A percentile compares a stretch with the other conserved stretches of the same genome.
phyloP scores from a whole-genome alignment of 805 yeast genomes.

The Grigorovia humatica region DNA sequence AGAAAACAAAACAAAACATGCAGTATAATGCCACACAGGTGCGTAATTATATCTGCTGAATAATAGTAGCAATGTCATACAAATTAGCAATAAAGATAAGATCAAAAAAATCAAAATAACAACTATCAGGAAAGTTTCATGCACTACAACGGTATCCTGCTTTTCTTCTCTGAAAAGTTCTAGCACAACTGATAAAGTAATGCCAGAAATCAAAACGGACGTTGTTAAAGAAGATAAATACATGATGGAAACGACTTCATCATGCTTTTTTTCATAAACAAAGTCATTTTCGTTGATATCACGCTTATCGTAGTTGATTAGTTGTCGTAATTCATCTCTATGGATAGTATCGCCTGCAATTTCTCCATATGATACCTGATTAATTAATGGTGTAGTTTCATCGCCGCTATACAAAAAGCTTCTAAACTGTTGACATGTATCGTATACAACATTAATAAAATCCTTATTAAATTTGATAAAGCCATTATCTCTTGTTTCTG shows the following conservation, averaged over 20 bases:
- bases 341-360: neutral
- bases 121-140: constrained; percentile 10
- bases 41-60: constrained; percentile 24
- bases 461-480: constrained; percentile 18
- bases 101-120: constrained; percentile 17
- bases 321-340: constrained; percentile 12
- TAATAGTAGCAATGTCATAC: constrained; percentile 16
- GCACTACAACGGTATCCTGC: constrained; percentile 13
- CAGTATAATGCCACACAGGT: constrained; percentile 26
- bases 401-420: constrained; percentile 1
- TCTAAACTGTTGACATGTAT: constrained; percentile 12
- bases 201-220: constrained; percentile 21
- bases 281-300: constrained; percentile 18
- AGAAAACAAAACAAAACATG: constrained; percentile 18
- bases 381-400: neutral
- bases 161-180: constrained; percentile 17
- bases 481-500: constrained; percentile 7
- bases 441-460: constrained; percentile 17
- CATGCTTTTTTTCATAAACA: constrained; percentile 23
- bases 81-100: constrained; percentile 17
- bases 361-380: constrained; percentile 1
- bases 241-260: constrained; percentile 23
- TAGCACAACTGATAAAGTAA: constrained; percentile 20
- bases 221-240: constrained; percentile 18
- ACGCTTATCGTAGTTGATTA: constrained; percentile 10